Base-by-base conservation (phyloP, 768 basidiomycete genomes). In the Gyrodon lividus region DNA sequence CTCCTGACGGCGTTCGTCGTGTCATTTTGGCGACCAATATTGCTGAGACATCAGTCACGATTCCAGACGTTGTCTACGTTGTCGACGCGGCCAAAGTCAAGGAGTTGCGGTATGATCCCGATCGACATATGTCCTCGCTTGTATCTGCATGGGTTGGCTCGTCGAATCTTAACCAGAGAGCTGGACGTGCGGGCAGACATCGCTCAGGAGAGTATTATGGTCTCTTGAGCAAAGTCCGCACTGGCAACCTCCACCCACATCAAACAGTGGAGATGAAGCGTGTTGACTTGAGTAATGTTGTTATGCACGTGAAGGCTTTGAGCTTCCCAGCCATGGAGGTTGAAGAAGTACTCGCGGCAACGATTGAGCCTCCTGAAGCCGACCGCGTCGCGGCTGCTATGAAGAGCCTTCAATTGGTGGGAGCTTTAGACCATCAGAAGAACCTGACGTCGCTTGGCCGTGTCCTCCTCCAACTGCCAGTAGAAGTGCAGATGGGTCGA, bases 261-360 rank as follows among this genome's bases (percentile, higher is more conserved):
- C 92, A 94, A 67, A 85, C 85, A 1, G 95, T 97, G 33, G 95
- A 97, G 74, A 98, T 98, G 93, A 92, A 92, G 65, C 80, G 93
- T 30, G 82, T 87, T 12, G 92, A 94, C 68, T 67, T 96, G 59
- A 89, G 84, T 60, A 92, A 93, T 62, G 87, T 95, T 42, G 92
- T 96, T 14, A 98, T 98, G 94, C 94, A 94, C 65, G 82, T 98
- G 68, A 97, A 96, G 63, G 93, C 93, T 8, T 78, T 97, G 31
- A 85, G 92, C 65, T 87, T 97, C 65, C 89, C 91, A 6, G 83
- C 81, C 39, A 83, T 93, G 83, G 71, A 82, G 24, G 89, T 92
- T 6, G 89, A 95, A 62, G 87, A 95, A 53, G 92, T 97, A 19
- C 76, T 98, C 31, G 83, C 81, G 1, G 84, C 81, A 10, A 79